Evolutionary conservation across 768 basidiomycete genomes (phyloP), one percentile per base, ranked within the genome.

Genomic region (Kwoniella sp.): DNA sequence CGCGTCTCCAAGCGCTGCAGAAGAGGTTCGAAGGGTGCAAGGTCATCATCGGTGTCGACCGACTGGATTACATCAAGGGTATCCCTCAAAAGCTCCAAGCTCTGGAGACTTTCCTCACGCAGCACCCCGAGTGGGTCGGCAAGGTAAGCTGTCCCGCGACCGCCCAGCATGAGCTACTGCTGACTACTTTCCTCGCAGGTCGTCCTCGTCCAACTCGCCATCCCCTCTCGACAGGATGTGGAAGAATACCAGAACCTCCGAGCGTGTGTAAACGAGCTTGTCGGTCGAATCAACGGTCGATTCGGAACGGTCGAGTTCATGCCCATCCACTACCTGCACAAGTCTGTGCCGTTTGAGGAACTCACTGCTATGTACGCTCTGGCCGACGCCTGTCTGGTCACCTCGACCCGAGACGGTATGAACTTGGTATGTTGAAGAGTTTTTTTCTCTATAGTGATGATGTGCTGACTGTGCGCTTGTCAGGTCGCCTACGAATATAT

Each of bases 311-410:
- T 98, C 69, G 95, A 99, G 64, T 98, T 93, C 73, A 95, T 96
- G 89, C 95, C 95, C 5, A 98, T 99, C 55, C 95, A 98, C 75
- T 98, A 95, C 75, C 89, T 98, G 89, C 93, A 98, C 81, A 92
- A 92, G 76, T 86, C 84, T 59, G 78, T 98, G 46, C 77, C 84
- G 0, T 92, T 96, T 69, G 89, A 95, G 70, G 95, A 99, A 70
- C 81, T 99, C 7, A 92, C 90, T 53, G 95, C 95, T n/a, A 81
- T 99, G 48, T 99, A 98, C 70, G 90, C 93, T 19, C 81, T 96
- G 65, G 89, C 88, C 69, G 95, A 98, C 68, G 93, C 92, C 29
- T 98, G 93, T 72, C 78, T 99, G 47, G 89, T 99, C 54, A 89
- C 89, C 19, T 87, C 84, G 73, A 99, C 95, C 19, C 79, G 95